Evolutionary conservation across 495 filamentous ascomycete genomes (phyloP).

Genomic region (Penicillium subrubescens): DNA sequence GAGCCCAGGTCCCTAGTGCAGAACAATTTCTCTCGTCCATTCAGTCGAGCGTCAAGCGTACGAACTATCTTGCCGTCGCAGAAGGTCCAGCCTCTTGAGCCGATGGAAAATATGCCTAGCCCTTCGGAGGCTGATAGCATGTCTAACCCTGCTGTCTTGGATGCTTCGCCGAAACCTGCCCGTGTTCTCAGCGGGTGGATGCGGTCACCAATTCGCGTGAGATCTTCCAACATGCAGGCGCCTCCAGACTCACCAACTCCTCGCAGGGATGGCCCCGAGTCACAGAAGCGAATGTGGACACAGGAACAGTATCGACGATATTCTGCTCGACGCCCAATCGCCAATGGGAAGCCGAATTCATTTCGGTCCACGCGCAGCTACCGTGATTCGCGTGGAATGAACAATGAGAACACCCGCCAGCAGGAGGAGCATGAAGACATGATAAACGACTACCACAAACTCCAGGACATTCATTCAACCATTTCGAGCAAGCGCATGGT

Average conservation of each 20-base stretch:
- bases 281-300: slow-evolving; percentile 28
- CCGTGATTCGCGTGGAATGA: slow-evolving; percentile 27
- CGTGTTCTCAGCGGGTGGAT: neutral
- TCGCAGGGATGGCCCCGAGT: slow-evolving; percentile 18
- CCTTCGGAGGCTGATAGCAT: neutral
- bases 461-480: slow-evolving; percentile 27
- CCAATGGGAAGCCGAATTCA: slow-evolving; percentile 27
- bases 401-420: slow-evolving; percentile 36
- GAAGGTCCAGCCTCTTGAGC: slow-evolving; percentile 8
- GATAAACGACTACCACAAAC: slow-evolving; percentile 24
- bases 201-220: slow-evolving; percentile 32
- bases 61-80: slow-evolving; percentile 30
- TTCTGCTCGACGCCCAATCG: slow-evolving; percentile 35
- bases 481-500: slow-evolving; percentile 61
- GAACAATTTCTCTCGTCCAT: slow-evolving; percentile 43
- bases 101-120: neutral
- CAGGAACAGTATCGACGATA: slow-evolving; percentile 38
- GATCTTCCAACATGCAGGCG: slow-evolving; percentile 25
- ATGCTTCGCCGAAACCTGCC: slow-evolving; percentile 2
- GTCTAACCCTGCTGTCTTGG: neutral
- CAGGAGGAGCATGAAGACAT: slow-evolving; percentile 27
- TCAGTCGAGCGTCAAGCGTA: slow-evolving; percentile 38
- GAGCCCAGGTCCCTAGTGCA: slow-evolving; percentile 15
- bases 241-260: slow-evolving; percentile 39
- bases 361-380: slow-evolving; percentile 36